Evolutionary conservation across 2,329 filamentous ascomycete species (phyloP).

Genomic region (Trichothecium sympodiale): DNA sequence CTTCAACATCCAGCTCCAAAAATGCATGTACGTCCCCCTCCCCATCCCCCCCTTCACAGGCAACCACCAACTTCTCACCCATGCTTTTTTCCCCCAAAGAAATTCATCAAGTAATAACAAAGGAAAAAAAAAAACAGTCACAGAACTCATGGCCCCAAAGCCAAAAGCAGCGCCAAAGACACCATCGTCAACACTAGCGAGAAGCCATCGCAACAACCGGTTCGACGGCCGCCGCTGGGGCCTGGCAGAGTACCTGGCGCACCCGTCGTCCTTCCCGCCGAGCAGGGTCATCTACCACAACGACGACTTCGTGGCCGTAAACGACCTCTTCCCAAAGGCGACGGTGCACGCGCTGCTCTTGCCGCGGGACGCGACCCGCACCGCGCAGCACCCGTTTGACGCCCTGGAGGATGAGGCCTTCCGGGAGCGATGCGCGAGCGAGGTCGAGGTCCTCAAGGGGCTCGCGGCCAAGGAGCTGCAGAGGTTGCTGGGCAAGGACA

Average conservation of each 20-base stretch:
- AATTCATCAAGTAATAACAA: not conserved
- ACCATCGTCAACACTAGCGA: not conserved
- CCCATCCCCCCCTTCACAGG: too few relatives aligned
- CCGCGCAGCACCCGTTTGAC: constrained; percentile 61
- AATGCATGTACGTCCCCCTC: too few relatives aligned
- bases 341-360: constrained; percentile 81
- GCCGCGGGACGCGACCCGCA: constrained; percentile 54
- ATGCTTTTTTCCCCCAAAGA: too few relatives aligned
- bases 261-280: constrained; percentile 50
- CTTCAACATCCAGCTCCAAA: too few relatives aligned
- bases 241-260: constrained; percentile 54
- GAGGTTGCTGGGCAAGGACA: constrained; percentile 53
- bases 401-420: constrained; percentile 64
- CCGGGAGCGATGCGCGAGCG: constrained; percentile 48
- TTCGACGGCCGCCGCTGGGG: constrained; percentile 47
- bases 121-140: constrained; percentile 12
- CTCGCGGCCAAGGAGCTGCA: constrained; percentile 68
- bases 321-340: constrained; percentile 79
- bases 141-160: constrained; percentile 25
- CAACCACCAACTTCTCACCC: too few relatives aligned
- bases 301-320: constrained; percentile 61
- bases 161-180: constrained; percentile 21
- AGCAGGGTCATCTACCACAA: constrained; percentile 55
- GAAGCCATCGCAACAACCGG: constrained; percentile 9
- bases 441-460: constrained; percentile 47